Evolutionary conservation across 176 grass and related monocot genomes (phyloP), one percentile per base, ranked within the genome.

Genomic region (Triticum dicoccoides): DNA sequence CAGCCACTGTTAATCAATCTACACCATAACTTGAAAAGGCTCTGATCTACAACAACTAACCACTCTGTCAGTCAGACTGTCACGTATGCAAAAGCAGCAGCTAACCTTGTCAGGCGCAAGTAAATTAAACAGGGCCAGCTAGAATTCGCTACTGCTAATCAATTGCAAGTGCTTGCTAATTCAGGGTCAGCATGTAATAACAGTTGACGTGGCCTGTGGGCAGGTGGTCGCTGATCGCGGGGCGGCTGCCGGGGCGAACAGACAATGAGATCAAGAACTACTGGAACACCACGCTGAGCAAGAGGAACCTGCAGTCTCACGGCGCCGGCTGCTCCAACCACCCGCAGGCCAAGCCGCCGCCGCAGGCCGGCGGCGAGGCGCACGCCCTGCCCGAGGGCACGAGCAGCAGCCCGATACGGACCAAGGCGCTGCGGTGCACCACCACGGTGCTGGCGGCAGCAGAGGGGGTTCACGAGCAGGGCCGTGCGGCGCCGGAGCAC

Each of bases 221-320:
- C 69, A 91, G 86, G 45, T 88, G 90, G 86, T 91, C 86, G 39
- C 78, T 85, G 65, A 85, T 91, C 52, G 90, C 86, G 6, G 72
- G 77, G 23, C 78, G 86, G 75, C 82, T 85, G 77, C 90, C 90
- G 37, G 83, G 86, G 78, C 71, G 86, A 86, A 79, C 86, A 79
- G 79, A 91, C 79, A 91, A 92, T 67, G 90, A 92, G 33, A 92
- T 89, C 65, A 92, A 92, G 78, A 88, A 92, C 90, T 79, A 86
- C 73, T 83, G 83, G 90, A 91, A 86, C 86, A 91, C 78, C 21
- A 91, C 86, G 4, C 78, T 88, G 4, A 42, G 83, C 54, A 88
- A 86, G 83, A 88, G 41, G 77, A 52, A 12, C 42, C 17, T 24
- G 37, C 35, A 7, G 35, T 6, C 49, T 14, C 70, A 9, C 61